These are phyloP conservation scores for Elongisporangium prolatum DNA, from an alignment of 352 stramenopile species.

Conservation along the genomic window DNA sequence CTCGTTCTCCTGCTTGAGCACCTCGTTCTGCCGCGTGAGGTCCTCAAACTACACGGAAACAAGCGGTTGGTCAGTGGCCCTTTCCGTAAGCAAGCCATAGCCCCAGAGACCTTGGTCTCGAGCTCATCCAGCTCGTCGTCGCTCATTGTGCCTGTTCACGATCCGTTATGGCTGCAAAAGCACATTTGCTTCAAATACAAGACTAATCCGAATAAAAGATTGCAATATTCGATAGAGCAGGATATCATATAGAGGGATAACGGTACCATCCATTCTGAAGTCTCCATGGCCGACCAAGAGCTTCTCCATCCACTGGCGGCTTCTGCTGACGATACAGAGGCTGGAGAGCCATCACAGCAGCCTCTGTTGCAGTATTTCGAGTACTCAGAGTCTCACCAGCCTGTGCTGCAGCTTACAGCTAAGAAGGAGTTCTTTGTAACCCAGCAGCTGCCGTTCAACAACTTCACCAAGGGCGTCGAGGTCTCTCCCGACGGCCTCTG, in stretches of 20 bases:
- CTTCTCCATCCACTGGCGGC: neutral
- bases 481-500: slow-evolving; percentile 82
- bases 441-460: slow-evolving; percentile 20
- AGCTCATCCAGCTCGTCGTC: slow-evolving; percentile 73
- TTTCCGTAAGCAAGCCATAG: neutral
- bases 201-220: neutral
- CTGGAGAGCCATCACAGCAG: neutral
- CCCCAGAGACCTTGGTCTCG: slow-evolving; percentile 45
- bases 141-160: slow-evolving; percentile 21
- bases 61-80: neutral
- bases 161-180: neutral
- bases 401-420: neutral
- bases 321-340: neutral
- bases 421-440: neutral
- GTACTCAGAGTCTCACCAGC: neutral
- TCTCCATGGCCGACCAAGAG: neutral
- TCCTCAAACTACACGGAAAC: slow-evolving; percentile 64
- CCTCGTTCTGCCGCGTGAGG: slow-evolving; percentile 81
- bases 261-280: no score
- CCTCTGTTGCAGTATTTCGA: neutral
- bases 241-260: no score
- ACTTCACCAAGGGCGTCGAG: slow-evolving; percentile 75
- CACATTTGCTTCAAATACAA: neutral
- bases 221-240: no score
- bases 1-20: slow-evolving; percentile 89